Evolutionary conservation across 306 rosid species (phyloP).

Genomic region (Ziziphus jujuba): DNA sequence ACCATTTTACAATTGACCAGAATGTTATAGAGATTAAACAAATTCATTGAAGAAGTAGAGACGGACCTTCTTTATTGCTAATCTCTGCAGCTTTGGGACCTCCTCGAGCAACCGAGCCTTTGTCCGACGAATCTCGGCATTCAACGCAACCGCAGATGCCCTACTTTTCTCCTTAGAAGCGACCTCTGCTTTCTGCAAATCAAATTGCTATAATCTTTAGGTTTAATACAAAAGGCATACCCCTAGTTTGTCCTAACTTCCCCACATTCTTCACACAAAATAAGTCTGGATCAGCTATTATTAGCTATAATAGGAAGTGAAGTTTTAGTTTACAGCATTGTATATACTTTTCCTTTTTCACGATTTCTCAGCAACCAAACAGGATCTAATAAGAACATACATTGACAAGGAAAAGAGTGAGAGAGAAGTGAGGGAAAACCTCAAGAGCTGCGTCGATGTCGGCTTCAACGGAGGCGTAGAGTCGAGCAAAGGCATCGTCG

Average conservation of each 20-base stretch:
- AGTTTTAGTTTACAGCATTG: not conserved
- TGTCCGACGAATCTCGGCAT: conserved; percentile 97
- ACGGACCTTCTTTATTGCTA: conserved; percentile 84
- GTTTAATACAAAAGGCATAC: not conserved
- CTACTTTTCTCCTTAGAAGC: conserved; percentile 85
- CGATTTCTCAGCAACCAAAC: conserved; percentile 12
- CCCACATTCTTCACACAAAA: conserved; percentile 12
- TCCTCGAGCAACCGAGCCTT: conserved; percentile 90
- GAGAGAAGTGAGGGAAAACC: conserved; percentile 35
- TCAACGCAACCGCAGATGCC: conserved; percentile 90
- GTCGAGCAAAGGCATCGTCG: conserved; percentile 92
- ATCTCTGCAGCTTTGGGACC: conserved; percentile 90
- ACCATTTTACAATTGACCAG: not conserved
- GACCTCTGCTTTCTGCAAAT: conserved; percentile 83
- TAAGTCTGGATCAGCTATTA: not conserved
- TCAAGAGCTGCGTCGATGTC: conserved; percentile 75
- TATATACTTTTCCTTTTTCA: not conserved
- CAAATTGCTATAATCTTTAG: not conserved
- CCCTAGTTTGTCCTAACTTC: not conserved
- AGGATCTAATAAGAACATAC: conserved; percentile 7
- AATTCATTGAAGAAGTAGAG: not conserved
- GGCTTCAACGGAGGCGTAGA: conserved; percentile 65
- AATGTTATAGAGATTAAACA: not conserved
- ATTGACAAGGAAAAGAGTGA: not conserved
- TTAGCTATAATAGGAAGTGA: not conserved